Percentiles rank a stretch among this genome's conserved stretches.
Evolutionary conservation across 106 monocot genomes (phyloP).

Genomic region (Vanilla planifolia): DNA sequence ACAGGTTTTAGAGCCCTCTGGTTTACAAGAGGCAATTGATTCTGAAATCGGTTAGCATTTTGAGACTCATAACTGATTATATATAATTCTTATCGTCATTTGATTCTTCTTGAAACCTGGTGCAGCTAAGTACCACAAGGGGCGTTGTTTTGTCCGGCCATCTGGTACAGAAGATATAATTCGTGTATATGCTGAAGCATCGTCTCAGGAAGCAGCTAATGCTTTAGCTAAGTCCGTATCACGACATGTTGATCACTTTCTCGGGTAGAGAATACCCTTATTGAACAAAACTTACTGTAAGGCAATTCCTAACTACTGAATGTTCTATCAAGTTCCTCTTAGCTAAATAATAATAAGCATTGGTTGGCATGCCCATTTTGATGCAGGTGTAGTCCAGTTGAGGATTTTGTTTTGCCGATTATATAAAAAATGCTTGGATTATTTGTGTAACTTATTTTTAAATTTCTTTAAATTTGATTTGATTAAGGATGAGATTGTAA

Average conservation of each 20-base stretch:
- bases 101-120: background rate
- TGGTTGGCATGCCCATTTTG: no score
- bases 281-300: no score
- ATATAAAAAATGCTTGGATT: no score
- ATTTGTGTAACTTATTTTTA: no score
- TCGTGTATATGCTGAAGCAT: constrained; percentile 86
- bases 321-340: no score
- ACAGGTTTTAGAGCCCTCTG: constrained; percentile 50
- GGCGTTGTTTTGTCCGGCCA: constrained; percentile 79
- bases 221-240: constrained; percentile 52
- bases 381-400: no score
- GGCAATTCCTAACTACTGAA: no score
- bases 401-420: no score
- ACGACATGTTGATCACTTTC: constrained; percentile 42
- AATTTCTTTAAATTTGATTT: no score
- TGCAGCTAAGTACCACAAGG: constrained; percentile 59
- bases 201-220: constrained; percentile 70
- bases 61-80: no score
- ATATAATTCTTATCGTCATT: background rate
- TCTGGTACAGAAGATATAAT: constrained; percentile 91
- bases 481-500: no score
- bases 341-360: no score
- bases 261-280: constrained; percentile 16
- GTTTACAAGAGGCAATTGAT: constrained; percentile 68
- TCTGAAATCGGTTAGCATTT: constrained; percentile 42